Conservation (phyloP, 768 basidiomycete genomes). For the Amanita brunnescens region DNA sequence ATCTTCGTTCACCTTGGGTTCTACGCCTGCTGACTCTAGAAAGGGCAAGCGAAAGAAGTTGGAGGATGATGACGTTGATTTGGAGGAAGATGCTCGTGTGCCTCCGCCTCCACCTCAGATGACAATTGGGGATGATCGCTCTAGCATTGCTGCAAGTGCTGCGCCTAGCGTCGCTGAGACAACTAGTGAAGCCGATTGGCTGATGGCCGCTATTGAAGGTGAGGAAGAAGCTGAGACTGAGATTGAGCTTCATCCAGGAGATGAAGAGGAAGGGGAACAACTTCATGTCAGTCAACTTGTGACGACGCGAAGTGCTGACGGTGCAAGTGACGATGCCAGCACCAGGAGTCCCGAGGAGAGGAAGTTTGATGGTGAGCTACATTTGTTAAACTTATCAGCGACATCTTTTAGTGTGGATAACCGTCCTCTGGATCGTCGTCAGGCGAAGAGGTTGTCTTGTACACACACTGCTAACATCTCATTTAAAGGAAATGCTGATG, state of each 20-base stretch:
- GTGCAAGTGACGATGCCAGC: slow-evolving; percentile 24
- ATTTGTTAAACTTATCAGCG: slow-evolving; percentile 23
- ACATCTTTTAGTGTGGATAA: slow-evolving; percentile 38
- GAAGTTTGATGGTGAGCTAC: slow-evolving; percentile 45
- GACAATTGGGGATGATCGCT: slow-evolving; percentile 40
- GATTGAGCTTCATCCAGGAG: slow-evolving; percentile 31
- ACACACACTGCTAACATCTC: slow-evolving; percentile 52
- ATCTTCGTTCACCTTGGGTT: slow-evolving; percentile 38
- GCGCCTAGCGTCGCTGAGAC: slow-evolving; percentile 65
- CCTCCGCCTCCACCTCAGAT: slow-evolving; percentile 57
- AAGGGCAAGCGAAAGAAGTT: slow-evolving; percentile 86
- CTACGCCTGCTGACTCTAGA: slow-evolving; percentile 47
- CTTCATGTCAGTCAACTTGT: slow-evolving; percentile 34
- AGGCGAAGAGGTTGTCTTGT: slow-evolving; percentile 35
- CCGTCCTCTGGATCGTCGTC: slow-evolving; percentile 25
- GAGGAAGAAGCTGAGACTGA: slow-evolving; percentile 48
- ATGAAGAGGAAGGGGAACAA: slow-evolving; percentile 35
- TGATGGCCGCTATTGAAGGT: slow-evolving; percentile 82
- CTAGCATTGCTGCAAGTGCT: slow-evolving; percentile 47
- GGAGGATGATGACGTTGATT: slow-evolving; percentile 80
- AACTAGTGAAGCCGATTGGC: slow-evolving; percentile 76
- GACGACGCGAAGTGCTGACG: slow-evolving; percentile 28
- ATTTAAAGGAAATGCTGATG: slow-evolving; percentile 39
- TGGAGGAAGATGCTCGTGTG: slow-evolving; percentile 55
- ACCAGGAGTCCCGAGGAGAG: slow-evolving; percentile 21